phyloP scores from a whole-genome alignment of 1,284 basidiomycete species.

The Ustilago esculenta region DNA sequence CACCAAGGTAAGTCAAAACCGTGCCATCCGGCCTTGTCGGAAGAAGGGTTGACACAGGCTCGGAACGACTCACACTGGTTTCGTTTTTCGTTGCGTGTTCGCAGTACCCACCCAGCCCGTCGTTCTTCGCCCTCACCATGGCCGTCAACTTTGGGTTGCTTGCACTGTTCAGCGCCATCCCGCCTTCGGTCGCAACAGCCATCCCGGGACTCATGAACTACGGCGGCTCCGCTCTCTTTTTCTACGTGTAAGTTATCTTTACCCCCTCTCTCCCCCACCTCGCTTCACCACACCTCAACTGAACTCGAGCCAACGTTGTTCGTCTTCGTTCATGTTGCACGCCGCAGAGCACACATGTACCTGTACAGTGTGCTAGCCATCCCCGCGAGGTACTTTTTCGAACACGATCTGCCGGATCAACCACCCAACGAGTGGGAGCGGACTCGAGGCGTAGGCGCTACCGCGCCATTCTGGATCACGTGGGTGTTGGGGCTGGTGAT shows the following conservation, averaged over 20 bases:
- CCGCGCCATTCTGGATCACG: slow-evolving; percentile 32
- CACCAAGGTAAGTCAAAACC: slow-evolving; percentile 33
- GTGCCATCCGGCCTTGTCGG: too few relatives aligned
- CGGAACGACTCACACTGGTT: too few relatives aligned
- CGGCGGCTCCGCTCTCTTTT: slow-evolving; percentile 53
- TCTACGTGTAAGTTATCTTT: slow-evolving; percentile 45
- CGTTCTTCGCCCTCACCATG: slow-evolving; percentile 48
- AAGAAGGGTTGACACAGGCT: too few relatives aligned
- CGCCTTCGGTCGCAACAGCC: slow-evolving; percentile 1
- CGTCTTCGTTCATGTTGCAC: too few relatives aligned
- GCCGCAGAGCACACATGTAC: slow-evolving; percentile 26
- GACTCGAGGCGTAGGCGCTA: slow-evolving; percentile 13
- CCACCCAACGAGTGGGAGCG: slow-evolving; percentile 29
- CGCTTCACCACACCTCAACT: not conserved
- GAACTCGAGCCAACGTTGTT: too few relatives aligned
- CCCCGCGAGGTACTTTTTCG: slow-evolving; percentile 30
- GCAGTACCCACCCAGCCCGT: slow-evolving; percentile 49
- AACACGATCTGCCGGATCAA: slow-evolving; percentile 29
- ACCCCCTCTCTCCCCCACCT: not conserved
- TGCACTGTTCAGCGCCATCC: slow-evolving; percentile 41
- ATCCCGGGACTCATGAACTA: slow-evolving; percentile 38
- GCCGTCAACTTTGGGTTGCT: slow-evolving; percentile 47
- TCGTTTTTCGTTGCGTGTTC: not conserved
- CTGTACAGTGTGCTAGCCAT: slow-evolving; percentile 31
- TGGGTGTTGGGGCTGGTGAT: slow-evolving; percentile 30